A percentile compares a stretch with the other conserved stretches of the same genome.
phyloP scores from a whole-genome alignment of 768 basidiomycete genomes.

The Chiua virens region DNA sequence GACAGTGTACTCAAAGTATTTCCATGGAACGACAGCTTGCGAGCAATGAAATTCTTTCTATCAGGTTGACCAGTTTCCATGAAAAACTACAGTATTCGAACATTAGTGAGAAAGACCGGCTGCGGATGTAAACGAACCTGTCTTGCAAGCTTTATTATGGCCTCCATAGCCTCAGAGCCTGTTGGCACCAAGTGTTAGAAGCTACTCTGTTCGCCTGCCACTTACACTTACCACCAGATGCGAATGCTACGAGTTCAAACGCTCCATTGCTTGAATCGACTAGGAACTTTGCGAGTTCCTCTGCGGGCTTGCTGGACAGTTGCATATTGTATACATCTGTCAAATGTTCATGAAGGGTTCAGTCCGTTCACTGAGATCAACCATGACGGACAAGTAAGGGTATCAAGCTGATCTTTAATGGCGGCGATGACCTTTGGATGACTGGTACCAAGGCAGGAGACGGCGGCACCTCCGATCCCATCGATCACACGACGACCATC shows the following conservation, averaged over 20 bases:
- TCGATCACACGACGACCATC: slow-evolving; percentile 73
- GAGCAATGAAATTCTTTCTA: slow-evolving; percentile 77
- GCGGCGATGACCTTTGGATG: slow-evolving; percentile 73
- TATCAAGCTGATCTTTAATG: slow-evolving; percentile 80
- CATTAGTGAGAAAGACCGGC: slow-evolving; percentile 6
- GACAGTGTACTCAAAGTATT: slow-evolving; percentile 75
- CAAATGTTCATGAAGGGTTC: neutral
- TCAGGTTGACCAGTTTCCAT: slow-evolving; percentile 66
- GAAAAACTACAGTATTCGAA: slow-evolving; percentile 52
- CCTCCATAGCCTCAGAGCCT: slow-evolving; percentile 92
- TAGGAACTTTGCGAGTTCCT: slow-evolving; percentile 68
- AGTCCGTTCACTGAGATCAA: neutral
- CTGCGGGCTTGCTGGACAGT: slow-evolving; percentile 77
- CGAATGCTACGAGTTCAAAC: slow-evolving; percentile 69
- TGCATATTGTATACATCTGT: slow-evolving; percentile 89
- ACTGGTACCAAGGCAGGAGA: slow-evolving; percentile 71
- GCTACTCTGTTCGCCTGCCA: neutral
- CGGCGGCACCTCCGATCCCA: slow-evolving; percentile 84
- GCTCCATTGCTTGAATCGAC: slow-evolving; percentile 69
- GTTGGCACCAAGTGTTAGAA: slow-evolving; percentile 1
- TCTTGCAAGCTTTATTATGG: slow-evolving; percentile 73
- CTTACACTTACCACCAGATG: slow-evolving; percentile 62
- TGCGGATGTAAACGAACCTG: slow-evolving; percentile 47
- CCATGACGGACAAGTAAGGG: slow-evolving; percentile 61
- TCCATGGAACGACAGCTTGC: slow-evolving; percentile 81